A percentile compares a stretch with the other conserved stretches of the same genome.
phyloP scores from a whole-genome alignment of 2,329 filamentous ascomycete species.

The Colletotrichum coccodes region DNA sequence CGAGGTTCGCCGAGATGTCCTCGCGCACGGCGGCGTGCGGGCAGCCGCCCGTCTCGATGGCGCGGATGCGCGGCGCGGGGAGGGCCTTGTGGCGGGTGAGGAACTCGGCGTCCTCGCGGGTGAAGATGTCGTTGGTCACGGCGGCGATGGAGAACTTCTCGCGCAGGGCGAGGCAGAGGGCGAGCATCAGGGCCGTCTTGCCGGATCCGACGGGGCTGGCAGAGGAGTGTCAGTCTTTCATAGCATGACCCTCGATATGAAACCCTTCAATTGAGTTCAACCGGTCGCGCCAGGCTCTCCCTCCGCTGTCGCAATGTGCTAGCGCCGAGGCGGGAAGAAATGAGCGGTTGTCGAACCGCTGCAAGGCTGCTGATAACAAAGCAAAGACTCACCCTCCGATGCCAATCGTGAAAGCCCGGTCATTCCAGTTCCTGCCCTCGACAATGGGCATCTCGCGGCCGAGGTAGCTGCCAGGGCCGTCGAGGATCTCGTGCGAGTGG shows the following conservation, averaged over 20 bases:
- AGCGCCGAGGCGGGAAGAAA: background rate
- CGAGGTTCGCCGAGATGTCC: conserved; percentile 94
- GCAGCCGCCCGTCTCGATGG: conserved; percentile 97
- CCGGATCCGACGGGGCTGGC: conserved; percentile 93
- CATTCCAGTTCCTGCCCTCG: conserved; percentile 86
- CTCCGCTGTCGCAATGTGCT: background rate
- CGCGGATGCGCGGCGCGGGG: conserved; percentile 83
- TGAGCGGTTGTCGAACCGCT: conserved; percentile 13
- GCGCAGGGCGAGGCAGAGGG: conserved; percentile 87
- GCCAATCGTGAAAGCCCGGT: conserved; percentile 94
- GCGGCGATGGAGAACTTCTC: conserved; percentile 87
- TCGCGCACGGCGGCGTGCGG: conserved; percentile 97
- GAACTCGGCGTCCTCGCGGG: conserved; percentile 97
- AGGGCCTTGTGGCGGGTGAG: conserved; percentile 88
- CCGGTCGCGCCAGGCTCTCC: too few relatives aligned
- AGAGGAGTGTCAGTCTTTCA: conserved; percentile 24
- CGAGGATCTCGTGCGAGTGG: conserved; percentile 94
- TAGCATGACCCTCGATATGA: background rate
- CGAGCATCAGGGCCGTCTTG: conserved; percentile 97
- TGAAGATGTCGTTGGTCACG: conserved; percentile 99
- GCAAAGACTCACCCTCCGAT: conserved; percentile 84
- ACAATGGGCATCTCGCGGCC: conserved; percentile 93
- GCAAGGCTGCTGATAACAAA: background rate
- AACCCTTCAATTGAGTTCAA: background rate
- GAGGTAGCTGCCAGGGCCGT: conserved; percentile 90